Percentiles rank a stretch among this genome's conserved stretches.
Evolutionary conservation across 1,139 yeast genomes (phyloP).

Genomic region (Pichiaceae sp.): DNA sequence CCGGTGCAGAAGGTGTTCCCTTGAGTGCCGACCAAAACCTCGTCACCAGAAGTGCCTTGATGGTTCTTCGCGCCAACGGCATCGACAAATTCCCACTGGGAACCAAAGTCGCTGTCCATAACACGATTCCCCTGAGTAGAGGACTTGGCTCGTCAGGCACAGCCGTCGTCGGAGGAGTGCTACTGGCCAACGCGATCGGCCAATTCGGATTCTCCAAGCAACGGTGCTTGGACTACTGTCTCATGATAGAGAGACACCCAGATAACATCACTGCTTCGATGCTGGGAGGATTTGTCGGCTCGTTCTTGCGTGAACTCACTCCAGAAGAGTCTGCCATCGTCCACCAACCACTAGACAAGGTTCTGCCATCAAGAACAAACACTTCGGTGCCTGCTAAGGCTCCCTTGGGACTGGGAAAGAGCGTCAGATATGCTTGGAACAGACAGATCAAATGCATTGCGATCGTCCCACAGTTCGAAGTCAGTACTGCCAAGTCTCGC

Average conservation of each 20-base stretch:
- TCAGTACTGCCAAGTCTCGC: constrained; percentile 85
- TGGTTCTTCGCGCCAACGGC: constrained; percentile 77
- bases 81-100: constrained; percentile 72
- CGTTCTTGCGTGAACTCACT: constrained; percentile 74
- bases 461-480: constrained; percentile 88
- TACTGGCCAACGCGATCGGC: constrained; percentile 82
- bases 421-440: constrained; percentile 80
- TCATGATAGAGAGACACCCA: constrained; percentile 97
- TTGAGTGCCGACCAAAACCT: constrained; percentile 67
- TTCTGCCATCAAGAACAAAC: constrained; percentile 41
- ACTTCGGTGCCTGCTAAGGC: constrained; percentile 31
- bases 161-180: constrained; percentile 96
- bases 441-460: constrained; percentile 78
- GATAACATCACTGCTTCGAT: constrained; percentile 97
- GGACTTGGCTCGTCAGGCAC: constrained; percentile 99
- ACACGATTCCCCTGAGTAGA: constrained; percentile 93
- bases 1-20: constrained; percentile 76
- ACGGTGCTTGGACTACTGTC: constrained; percentile 85
- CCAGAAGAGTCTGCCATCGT: constrained; percentile 64
- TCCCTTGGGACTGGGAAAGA: constrained; percentile 83
- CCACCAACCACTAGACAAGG: constrained; percentile 77
- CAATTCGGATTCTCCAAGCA: constrained; percentile 62
- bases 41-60: constrained; percentile 87
- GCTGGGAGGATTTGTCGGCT: constrained; percentile 98
- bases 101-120: constrained; percentile 70